Percentiles rank a stretch among this genome's conserved stretches.
Conservation (phyloP, 2,329 filamentous ascomycete species). For the Calonectria hawksworthii region DNA sequence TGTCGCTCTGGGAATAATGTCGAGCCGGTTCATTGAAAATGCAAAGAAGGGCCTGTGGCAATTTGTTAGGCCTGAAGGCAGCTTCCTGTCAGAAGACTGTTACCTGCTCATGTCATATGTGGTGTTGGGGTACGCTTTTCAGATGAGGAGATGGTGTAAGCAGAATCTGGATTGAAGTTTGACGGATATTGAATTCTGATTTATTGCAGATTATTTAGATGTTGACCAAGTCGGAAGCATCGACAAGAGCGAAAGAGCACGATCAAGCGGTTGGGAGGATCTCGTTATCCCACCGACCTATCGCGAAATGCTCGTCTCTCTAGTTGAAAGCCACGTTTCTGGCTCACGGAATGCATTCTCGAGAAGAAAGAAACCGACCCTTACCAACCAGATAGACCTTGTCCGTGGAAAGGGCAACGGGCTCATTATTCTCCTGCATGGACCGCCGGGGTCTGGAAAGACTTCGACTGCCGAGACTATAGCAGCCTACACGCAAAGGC, state of each 20-base stretch:
- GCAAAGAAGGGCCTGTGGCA: background rate
- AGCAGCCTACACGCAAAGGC: slow-evolving; percentile 20
- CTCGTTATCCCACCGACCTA: background rate
- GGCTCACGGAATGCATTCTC: background rate
- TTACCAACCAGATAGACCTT: background rate
- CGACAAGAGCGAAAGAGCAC: background rate
- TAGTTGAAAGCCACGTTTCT: background rate
- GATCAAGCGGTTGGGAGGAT: background rate
- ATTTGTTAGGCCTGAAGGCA: background rate
- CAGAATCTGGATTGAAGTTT: background rate
- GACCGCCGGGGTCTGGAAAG: slow-evolving; percentile 4
- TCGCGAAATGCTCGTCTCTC: background rate
- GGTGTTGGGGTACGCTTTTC: background rate
- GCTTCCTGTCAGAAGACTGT: background rate
- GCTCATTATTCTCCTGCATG: background rate
- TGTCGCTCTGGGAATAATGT: background rate
- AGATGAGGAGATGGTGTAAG: background rate
- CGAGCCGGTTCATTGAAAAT: background rate
- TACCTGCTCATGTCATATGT: background rate
- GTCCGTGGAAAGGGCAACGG: background rate
- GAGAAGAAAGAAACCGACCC: background rate
- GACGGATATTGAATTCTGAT: background rate
- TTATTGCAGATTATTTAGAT: background rate
- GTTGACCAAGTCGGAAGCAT: background rate
- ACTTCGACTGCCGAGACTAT: slow-evolving; percentile 26